These are phyloP conservation scores for Cenchrus americanus DNA, from an alignment of 176 grass and related monocot genomes.

Conservation along the genomic window DNA sequence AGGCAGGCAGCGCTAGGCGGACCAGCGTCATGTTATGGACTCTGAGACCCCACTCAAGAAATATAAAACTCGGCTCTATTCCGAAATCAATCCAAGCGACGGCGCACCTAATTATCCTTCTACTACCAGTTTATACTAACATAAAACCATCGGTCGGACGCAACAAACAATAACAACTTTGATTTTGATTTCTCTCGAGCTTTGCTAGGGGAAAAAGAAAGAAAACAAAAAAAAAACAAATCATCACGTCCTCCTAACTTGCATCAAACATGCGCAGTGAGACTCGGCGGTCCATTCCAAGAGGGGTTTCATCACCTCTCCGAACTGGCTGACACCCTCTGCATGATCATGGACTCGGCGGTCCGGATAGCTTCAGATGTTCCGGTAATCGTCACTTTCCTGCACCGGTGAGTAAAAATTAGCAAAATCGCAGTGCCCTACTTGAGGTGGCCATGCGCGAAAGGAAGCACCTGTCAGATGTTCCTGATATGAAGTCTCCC, in stretches of 20 bases:
- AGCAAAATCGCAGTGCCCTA: background rate
- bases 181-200: constrained; percentile 31
- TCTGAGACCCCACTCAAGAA: background rate
- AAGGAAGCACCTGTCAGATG: constrained; percentile 67
- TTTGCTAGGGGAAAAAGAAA: constrained; percentile 3
- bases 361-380: constrained; percentile 72
- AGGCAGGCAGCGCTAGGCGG: background rate
- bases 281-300: background rate
- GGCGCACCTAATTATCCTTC: constrained; percentile 38
- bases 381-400: constrained; percentile 98
- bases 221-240: background rate
- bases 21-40: constrained; percentile 39
- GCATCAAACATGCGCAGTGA: constrained; percentile 29
- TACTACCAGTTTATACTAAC: constrained; percentile 25
- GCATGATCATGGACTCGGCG: constrained; percentile 89
- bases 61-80: constrained; percentile 33
- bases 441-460: background rate
- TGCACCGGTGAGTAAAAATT: constrained; percentile 34
- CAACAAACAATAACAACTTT: constrained; percentile 39
- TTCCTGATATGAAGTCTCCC: constrained; percentile 81
- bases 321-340: constrained; percentile 82
- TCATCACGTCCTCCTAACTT: constrained; percentile 24
- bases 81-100: background rate
- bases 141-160: constrained; percentile 14
- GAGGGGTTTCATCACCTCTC: constrained; percentile 56